Base-by-base conservation (phyloP, 2,329 filamentous ascomycete species). In the Alternaria sp. region DNA sequence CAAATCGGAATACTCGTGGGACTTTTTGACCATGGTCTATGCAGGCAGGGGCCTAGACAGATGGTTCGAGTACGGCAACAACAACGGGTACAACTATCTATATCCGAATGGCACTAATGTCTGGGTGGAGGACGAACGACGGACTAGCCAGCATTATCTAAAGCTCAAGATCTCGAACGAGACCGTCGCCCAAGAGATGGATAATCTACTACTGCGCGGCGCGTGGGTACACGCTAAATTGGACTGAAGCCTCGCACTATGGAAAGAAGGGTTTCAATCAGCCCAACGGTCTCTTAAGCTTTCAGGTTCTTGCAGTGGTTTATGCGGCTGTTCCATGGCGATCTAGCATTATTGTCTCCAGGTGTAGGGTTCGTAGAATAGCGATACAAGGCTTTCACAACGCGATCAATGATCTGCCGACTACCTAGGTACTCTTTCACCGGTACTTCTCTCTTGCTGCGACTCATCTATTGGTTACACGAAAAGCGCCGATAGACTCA, bases 41-140 rank as follows among this genome's bases (percentile, higher is more conserved):
- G 68, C 67, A 12, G 57, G 56, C 22, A 28, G 43, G n/a, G 69
- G 69, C 55, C 66, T 72, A n/a, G 41, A 47, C 26, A 72, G 73
- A 48, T 66, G 64, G 66, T 80, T 79, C 60, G 67, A 76, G 34
- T 80, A 73, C 59, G 74, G 76, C 18, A 75, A 82, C 46, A 64
- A 69, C 11, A 62, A 61, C 12, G 82, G 83, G 5, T 80, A 80
- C 57, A 84, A 84, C 59, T 62, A 74, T 39, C 75, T 84, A 3
- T 63, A 67, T 18, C 57, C 67, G 0, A 76, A 83, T 38, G 82
- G 82, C 2, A 72, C 77, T 4, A 84, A 84, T 62, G 48, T 49
- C n/a, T 84, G 82, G 82, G 64, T 82, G 2, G 69, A 73, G 14
- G 79, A 83, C 39, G 56, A 71, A 16, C 16, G 39, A 28, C 66